Evolutionary conservation across 331 rosid genomes (phyloP).

Genomic region (Arachis monticola): DNA sequence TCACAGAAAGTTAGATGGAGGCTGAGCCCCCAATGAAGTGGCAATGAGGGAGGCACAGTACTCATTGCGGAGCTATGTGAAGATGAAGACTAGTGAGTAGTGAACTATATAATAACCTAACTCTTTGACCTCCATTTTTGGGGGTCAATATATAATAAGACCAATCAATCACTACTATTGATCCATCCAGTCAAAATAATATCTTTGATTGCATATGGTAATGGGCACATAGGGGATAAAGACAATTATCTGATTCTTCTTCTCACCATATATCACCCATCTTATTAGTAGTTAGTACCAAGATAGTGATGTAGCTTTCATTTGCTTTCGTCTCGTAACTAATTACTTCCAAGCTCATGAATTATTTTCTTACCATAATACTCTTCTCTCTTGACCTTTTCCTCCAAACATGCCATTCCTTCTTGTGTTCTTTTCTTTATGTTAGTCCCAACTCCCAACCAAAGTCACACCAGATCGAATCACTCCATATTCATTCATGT

Average conservation of each 20-base stretch:
- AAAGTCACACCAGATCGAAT: not conserved
- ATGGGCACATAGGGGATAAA: constrained; percentile 31
- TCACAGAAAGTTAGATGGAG: constrained; percentile 36
- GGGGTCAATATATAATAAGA: constrained; percentile 38
- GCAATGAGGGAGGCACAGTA: constrained; percentile 35
- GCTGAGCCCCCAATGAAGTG: constrained; percentile 33
- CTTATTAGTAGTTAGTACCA: not conserved
- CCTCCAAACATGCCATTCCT: constrained; percentile 13
- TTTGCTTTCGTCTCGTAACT: constrained; percentile 34
- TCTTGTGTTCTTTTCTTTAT: not conserved
- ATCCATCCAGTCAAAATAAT: constrained; percentile 36
- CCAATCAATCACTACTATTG: constrained; percentile 41
- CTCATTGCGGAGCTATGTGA: constrained; percentile 7
- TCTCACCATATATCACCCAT: constrained; percentile 24
- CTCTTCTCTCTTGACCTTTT: constrained; percentile 29
- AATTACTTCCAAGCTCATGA: constrained; percentile 34
- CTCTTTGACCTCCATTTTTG: constrained; percentile 34
- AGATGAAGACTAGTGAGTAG: constrained; percentile 25
- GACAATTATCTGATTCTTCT: constrained; percentile 50
- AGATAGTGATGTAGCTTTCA: constrained; percentile 40
- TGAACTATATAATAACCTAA: constrained; percentile 23
- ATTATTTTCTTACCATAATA: constrained; percentile 15
- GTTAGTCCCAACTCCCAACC: constrained; percentile 3
- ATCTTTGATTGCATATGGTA: not conserved
- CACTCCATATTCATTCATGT: not conserved